Conservation (phyloP, 2,329 filamentous ascomycete species). For the Aspergillus cejpii region DNA sequence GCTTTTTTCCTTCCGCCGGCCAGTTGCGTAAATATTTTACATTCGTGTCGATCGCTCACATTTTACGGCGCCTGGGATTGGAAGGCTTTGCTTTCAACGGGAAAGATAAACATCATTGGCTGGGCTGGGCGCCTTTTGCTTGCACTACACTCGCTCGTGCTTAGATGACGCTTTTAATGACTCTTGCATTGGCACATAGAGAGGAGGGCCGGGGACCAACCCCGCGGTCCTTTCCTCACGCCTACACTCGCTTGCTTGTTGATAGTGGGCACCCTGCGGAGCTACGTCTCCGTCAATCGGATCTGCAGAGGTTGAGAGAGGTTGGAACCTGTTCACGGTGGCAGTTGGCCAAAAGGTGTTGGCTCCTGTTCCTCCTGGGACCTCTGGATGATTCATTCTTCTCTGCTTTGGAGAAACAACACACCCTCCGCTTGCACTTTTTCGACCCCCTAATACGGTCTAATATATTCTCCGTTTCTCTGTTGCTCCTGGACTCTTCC, state of each 20-base stretch:
- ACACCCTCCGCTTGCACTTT: background rate
- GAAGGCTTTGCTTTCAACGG: slow-evolving; percentile 16
- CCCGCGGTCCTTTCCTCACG: slow-evolving; percentile 5
- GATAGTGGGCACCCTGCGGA: background rate
- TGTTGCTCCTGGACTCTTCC: background rate
- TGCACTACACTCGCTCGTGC: slow-evolving; percentile 38
- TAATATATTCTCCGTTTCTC: background rate
- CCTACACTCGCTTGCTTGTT: slow-evolving; percentile 5
- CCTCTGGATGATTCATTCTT: background rate
- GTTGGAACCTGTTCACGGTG: background rate
- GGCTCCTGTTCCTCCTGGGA: background rate
- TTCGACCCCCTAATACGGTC: background rate
- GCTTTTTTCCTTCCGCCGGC: slow-evolving; percentile 25
- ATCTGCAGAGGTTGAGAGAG: background rate
- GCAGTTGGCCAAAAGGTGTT: background rate
- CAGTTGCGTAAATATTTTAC: slow-evolving; percentile 29
- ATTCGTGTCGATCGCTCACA: slow-evolving; percentile 39
- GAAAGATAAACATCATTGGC: slow-evolving; percentile 23
- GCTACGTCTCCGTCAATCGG: background rate
- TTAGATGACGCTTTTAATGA: slow-evolving; percentile 28
- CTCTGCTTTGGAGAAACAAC: background rate
- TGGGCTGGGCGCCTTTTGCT: slow-evolving; percentile 26
- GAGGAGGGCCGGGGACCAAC: slow-evolving; percentile 1
- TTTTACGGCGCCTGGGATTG: slow-evolving; percentile 31
- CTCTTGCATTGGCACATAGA: slow-evolving; percentile 34